These are phyloP conservation scores for Rhizodiscina lignyota DNA, from an alignment of 495 filamentous ascomycete species.

Conservation along the genomic window DNA sequence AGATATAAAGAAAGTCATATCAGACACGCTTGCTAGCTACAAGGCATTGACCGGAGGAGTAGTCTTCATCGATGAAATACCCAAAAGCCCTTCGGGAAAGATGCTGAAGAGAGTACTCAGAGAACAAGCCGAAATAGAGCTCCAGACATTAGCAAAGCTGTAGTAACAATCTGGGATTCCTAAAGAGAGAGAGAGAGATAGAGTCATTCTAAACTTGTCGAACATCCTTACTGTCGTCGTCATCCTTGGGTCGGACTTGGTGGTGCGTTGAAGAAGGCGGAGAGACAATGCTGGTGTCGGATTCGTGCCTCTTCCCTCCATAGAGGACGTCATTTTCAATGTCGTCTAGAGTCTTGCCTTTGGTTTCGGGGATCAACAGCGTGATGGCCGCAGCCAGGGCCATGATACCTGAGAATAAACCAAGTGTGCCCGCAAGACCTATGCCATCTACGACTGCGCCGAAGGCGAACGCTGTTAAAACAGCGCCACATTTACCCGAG, in stretches of 20 bases:
- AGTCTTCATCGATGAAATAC: constrained; percentile 3
- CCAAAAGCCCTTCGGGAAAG: constrained; percentile 5
- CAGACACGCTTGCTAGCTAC: constrained; percentile 2
- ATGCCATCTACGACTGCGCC: too few relatives aligned
- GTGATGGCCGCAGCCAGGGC: too few relatives aligned
- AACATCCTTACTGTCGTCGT: not conserved
- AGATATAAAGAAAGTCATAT: constrained; percentile 1
- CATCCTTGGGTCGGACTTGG: not conserved
- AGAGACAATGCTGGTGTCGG: not conserved
- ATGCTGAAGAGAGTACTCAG: constrained; percentile 5
- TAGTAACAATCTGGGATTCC: not conserved
- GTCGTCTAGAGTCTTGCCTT: too few relatives aligned
- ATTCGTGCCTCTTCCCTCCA: too few relatives aligned
- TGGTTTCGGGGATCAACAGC: too few relatives aligned
- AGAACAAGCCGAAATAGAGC: constrained; percentile 1
- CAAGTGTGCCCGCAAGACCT: too few relatives aligned
- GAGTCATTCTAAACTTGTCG: not conserved
- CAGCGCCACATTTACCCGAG: too few relatives aligned
- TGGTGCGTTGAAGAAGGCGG: not conserved
- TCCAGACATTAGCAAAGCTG: not conserved
- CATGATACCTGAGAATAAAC: too few relatives aligned
- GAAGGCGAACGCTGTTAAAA: too few relatives aligned
- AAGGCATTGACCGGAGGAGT: constrained; percentile 4
- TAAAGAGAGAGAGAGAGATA: not conserved
- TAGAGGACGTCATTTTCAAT: too few relatives aligned